A percentile compares a stretch with the other conserved stretches of the same genome.
These are phyloP conservation scores for Astragalus membranaceus DNA, from an alignment of 306 rosid species.

Conservation along the genomic window DNA sequence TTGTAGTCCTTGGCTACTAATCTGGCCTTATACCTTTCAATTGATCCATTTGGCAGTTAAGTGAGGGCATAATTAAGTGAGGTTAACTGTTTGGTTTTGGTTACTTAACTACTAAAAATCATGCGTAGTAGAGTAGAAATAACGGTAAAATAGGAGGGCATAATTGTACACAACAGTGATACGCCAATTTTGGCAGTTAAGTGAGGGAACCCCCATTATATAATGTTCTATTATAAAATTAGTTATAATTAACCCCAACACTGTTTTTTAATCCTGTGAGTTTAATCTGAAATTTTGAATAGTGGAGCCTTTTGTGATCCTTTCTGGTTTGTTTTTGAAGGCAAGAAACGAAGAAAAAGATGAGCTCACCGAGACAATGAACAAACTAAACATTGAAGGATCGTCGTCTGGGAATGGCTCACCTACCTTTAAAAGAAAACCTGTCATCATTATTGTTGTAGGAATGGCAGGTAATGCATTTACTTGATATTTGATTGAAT, in stretches of 20 bases:
- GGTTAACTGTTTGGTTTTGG: too few species aligned
- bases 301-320: neutral
- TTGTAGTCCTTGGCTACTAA: too few species aligned
- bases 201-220: too few species aligned
- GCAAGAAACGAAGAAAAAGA: constrained; percentile 46
- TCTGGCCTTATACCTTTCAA: too few species aligned
- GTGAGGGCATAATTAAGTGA: too few species aligned
- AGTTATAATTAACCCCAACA: constrained; percentile 8
- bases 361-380: constrained; percentile 50
- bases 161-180: too few species aligned
- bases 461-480: constrained; percentile 79
- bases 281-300: neutral
- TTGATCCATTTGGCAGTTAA: too few species aligned
- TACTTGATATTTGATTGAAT: neutral
- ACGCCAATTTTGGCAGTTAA: too few species aligned
- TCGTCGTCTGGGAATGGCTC: constrained; percentile 46
- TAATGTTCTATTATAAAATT: too few species aligned
- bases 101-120: too few species aligned
- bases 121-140: too few species aligned
- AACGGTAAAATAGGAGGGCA: too few species aligned
- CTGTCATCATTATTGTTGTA: constrained; percentile 74
- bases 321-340: constrained; percentile 26
- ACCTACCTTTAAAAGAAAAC: constrained; percentile 58
- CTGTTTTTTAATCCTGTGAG: neutral
- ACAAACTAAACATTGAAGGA: constrained; percentile 60